Percentiles rank a stretch among this genome's conserved stretches.
phyloP scores from a whole-genome alignment of 441 rosid species.

The Eutrema salsugineum region DNA sequence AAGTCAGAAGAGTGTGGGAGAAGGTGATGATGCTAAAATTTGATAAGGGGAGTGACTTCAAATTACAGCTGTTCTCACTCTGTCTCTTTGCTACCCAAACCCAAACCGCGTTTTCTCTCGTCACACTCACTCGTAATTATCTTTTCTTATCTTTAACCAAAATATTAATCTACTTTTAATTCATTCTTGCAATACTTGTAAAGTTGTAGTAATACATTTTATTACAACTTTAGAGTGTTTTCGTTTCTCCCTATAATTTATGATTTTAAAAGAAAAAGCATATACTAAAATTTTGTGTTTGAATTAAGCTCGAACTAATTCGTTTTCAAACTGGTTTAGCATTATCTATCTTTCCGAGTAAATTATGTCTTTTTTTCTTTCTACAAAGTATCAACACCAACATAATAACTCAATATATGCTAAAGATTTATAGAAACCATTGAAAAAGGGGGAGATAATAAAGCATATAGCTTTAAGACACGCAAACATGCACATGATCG shows the following conservation, averaged over 20 bases:
- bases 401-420: not conserved
- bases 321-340: not conserved
- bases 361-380: not conserved
- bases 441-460: not conserved
- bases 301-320: not conserved
- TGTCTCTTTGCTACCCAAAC: constrained; percentile 25
- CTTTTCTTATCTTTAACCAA: not conserved
- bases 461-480: constrained; percentile 21
- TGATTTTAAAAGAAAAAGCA: no score
- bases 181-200: not conserved
- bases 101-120: constrained; percentile 33
- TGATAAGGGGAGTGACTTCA: constrained; percentile 25
- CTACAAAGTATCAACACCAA: not conserved
- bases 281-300: no score
- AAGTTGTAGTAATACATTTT: not conserved
- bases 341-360: not conserved
- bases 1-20: constrained; percentile 27
- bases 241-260: no score
- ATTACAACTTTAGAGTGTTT: no score
- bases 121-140: constrained; percentile 13
- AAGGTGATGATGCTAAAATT: constrained; percentile 13
- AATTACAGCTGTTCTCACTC: constrained; percentile 30
- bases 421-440: not conserved
- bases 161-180: not conserved
- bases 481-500: constrained; percentile 33